These are phyloP conservation scores for Coemansia sp. DNA, from an alignment of 192 early-diverging fungal genomes.

Conservation along the genomic window DNA sequence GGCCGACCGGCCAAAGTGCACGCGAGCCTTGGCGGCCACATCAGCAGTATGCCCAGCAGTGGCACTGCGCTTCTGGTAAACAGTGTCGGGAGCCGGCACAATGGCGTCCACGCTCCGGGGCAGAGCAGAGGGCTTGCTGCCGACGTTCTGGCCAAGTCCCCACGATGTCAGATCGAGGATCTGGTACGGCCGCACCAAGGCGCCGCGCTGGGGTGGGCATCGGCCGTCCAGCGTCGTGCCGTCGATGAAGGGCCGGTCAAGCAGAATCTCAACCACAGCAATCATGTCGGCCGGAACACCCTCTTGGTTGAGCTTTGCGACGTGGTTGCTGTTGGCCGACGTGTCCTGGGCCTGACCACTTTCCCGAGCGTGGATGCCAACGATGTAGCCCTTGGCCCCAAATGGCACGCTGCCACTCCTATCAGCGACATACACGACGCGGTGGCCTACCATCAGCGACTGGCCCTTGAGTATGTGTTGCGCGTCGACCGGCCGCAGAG, in stretches of 20 bases:
- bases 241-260: conserved; percentile 83
- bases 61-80: background rate
- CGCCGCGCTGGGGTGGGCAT: conserved; percentile 78
- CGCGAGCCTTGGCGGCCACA: conserved; percentile 26
- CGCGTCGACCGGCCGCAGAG: conserved; percentile 83
- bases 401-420: conserved; percentile 73
- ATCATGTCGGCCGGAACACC: conserved; percentile 58
- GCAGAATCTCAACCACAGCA: conserved; percentile 80
- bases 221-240: conserved; percentile 76
- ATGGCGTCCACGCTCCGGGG: conserved; percentile 37
- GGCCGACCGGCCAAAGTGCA: conserved; percentile 9
- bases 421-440: conserved; percentile 74
- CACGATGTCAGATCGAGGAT: conserved; percentile 74
- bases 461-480: conserved; percentile 73
- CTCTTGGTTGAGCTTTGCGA: conserved; percentile 66
- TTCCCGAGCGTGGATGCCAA: conserved; percentile 63
- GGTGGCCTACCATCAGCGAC: conserved; percentile 83
- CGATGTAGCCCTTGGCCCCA: conserved; percentile 81
- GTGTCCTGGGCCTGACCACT: background rate
- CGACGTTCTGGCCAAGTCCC: conserved; percentile 34
- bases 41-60: conserved; percentile 22
- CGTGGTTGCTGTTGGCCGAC: conserved; percentile 57
- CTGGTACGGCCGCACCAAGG: conserved; percentile 62
- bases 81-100: conserved; percentile 19
- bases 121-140: conserved; percentile 16